These are phyloP conservation scores for Vinca minor DNA, from an alignment of 257 asterid genomes.

Conservation along the genomic window DNA sequence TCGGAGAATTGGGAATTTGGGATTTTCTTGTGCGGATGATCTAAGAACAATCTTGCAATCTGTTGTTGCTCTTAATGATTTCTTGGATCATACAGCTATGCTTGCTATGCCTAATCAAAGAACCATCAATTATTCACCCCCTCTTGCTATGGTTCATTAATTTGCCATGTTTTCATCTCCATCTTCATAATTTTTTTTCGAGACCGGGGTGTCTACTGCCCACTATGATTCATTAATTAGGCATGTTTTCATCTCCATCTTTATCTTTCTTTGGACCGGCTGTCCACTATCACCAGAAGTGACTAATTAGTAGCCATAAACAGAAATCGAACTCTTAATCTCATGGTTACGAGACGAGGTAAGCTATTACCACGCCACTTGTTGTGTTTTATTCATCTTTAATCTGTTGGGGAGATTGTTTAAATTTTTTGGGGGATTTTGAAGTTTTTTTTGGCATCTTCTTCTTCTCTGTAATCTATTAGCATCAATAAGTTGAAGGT, in stretches of 20 bases:
- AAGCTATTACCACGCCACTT: too few relatives aligned
- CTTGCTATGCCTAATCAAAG: constrained; percentile 90
- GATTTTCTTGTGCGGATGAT: constrained; percentile 71
- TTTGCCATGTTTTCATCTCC: constrained; percentile 28
- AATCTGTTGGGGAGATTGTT: too few relatives aligned
- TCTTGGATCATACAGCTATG: constrained; percentile 96
- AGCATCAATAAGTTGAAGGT: constrained; percentile 14
- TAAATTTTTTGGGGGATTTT: constrained; percentile 7
- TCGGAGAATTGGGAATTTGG: constrained; percentile 44
- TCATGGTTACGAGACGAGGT: too few relatives aligned
- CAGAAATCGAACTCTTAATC: too few relatives aligned
- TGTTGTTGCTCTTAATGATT: constrained; percentile 80
- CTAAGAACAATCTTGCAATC: constrained; percentile 52
- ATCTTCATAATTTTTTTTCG: too few relatives aligned
- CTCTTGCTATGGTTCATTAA: constrained; percentile 45
- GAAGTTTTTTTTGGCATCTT: constrained; percentile 1
- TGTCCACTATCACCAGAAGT: too few relatives aligned
- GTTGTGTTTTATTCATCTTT: too few relatives aligned
- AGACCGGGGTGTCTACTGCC: too few relatives aligned
- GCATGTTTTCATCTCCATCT: neutral
- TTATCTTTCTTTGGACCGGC: neutral
- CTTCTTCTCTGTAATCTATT: constrained; percentile 13
- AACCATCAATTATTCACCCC: constrained; percentile 49
- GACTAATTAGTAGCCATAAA: too few relatives aligned
- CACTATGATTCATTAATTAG: too few relatives aligned